Conservation (phyloP, 1,284 basidiomycete species). For the Ceratobasidium sp. region DNA sequence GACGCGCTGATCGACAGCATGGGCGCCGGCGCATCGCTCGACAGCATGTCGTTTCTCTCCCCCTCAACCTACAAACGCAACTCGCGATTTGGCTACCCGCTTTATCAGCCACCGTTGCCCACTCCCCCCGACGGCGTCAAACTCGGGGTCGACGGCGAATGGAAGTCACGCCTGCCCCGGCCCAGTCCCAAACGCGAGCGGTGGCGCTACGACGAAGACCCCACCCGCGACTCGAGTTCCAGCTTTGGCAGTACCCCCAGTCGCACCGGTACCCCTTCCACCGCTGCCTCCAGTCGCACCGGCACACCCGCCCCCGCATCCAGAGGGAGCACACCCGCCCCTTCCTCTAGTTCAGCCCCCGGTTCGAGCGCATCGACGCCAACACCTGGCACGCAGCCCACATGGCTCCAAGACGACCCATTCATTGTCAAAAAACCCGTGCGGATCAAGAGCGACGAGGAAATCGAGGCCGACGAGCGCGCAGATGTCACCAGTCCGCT, state of each 20-base stretch:
- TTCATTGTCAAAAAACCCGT: too few species aligned
- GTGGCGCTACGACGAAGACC: not conserved
- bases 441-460: slow-evolving; percentile 58
- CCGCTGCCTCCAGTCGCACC: too few species aligned
- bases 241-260: not conserved
- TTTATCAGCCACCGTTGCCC: slow-evolving; percentile 79
- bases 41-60: slow-evolving; percentile 57
- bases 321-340: not conserved
- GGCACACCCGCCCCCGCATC: not conserved
- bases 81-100: slow-evolving; percentile 53
- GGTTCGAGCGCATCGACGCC: slow-evolving; percentile 1
- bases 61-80: slow-evolving; percentile 51
- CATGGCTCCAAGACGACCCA: too few species aligned
- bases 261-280: slow-evolving; percentile 16
- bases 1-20: slow-evolving; percentile 85
- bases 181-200: slow-evolving; percentile 39
- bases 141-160: slow-evolving; percentile 64
- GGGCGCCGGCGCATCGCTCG: slow-evolving; percentile 58
- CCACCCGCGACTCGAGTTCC: slow-evolving; percentile 3
- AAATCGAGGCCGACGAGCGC: slow-evolving; percentile 63
- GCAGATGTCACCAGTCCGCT: slow-evolving; percentile 41
- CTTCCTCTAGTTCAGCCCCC: not conserved
- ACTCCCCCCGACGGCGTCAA: slow-evolving; percentile 79
- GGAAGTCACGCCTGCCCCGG: slow-evolving; percentile 49
- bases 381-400: too few species aligned